Conservation (phyloP, 257 asterid genomes). For the Solanum chilense region DNA sequence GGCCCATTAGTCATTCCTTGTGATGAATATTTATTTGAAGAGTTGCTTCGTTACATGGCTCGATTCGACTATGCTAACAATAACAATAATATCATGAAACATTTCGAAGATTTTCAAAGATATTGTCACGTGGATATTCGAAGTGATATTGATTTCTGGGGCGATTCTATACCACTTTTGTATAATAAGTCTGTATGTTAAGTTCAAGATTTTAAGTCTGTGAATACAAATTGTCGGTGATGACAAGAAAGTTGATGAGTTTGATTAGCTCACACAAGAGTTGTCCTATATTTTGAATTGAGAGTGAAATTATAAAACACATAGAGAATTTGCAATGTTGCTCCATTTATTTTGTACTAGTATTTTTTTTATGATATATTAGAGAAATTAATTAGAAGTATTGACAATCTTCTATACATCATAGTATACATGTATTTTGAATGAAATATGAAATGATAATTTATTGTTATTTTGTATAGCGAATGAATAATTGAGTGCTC, state of each 20-base stretch:
- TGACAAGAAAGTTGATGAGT: not conserved
- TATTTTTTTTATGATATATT: not conserved
- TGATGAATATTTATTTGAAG: slow-evolving; percentile 37
- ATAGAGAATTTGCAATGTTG: not conserved
- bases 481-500: not conserved
- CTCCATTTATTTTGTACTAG: not conserved
- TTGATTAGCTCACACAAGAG: not conserved
- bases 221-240: not conserved
- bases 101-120: slow-evolving; percentile 23
- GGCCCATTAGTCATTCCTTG: slow-evolving; percentile 56
- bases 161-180: slow-evolving; percentile 23
- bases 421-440: not conserved
- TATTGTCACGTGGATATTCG: slow-evolving; percentile 16
- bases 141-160: slow-evolving; percentile 11
- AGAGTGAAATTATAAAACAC: not conserved
- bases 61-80: slow-evolving; percentile 5
- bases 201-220: not conserved
- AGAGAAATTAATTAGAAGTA: not conserved
- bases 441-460: no score
- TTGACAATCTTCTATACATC: not conserved
- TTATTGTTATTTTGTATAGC: not conserved
- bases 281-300: not conserved
- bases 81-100: not conserved
- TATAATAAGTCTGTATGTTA: slow-evolving; percentile 2
- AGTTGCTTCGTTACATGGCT: slow-evolving; percentile 25